phyloP scores from a whole-genome alignment of 73 alveolate genomes.

The Tetrahymena malaccensis region DNA sequence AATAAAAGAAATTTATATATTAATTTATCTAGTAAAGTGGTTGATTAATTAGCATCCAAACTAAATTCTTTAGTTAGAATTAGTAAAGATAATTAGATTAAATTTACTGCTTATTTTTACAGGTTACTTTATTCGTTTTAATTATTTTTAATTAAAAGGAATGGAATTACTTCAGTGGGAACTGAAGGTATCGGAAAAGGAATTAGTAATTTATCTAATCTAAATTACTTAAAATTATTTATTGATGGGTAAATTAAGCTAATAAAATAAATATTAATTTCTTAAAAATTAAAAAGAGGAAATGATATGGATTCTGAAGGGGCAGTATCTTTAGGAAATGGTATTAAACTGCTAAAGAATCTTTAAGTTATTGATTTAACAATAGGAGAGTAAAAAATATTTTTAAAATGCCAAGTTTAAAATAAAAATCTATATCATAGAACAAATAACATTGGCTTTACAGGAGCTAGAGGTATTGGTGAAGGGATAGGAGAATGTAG shows the following conservation, averaged over 20 bases:
- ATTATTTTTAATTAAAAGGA: background rate
- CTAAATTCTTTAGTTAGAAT: too few species aligned
- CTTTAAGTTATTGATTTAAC: background rate
- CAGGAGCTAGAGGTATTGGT: background rate
- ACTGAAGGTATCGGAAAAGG: background rate
- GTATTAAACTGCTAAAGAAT: background rate
- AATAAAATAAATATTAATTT: background rate
- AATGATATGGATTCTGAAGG: background rate
- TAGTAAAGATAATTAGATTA: too few species aligned
- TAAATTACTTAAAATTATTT: background rate
- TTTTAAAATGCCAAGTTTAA: background rate
- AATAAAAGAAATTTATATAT: too few species aligned
- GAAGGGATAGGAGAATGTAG: background rate
- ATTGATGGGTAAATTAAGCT: background rate
- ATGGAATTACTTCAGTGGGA: background rate
- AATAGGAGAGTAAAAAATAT: background rate
- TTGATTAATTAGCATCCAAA: background rate
- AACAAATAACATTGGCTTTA: background rate
- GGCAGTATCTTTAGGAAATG: background rate
- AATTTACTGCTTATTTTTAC: background rate
- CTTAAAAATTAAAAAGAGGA: background rate
- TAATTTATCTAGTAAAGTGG: background rate
- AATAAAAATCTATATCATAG: background rate
- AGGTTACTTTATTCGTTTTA: background rate
- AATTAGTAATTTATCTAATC: background rate